Evolutionary conservation across 495 filamentous ascomycete genomes (phyloP), one percentile per base, ranked within the genome.

Genomic region (Rhizodiscina lignyota): DNA sequence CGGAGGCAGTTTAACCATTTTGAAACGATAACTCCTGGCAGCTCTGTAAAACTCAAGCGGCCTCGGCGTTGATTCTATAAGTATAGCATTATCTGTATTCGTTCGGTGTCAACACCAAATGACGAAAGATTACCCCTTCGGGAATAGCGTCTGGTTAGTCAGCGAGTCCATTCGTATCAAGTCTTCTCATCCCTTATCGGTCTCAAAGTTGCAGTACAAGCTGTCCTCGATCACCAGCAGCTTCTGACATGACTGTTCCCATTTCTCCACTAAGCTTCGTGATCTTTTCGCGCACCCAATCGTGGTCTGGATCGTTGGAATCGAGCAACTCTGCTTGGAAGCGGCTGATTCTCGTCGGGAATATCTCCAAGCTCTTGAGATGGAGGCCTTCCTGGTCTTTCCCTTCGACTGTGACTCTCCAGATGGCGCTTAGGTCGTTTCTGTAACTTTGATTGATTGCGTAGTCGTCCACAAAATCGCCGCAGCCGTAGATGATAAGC

Each of bases 391-490:
- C 21, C 18, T 19, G 10, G 3, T 24, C 1, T 23, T 15, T 45
- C 42, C 17, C 3, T 10, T 27, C 24, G 12, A 42, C 38, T 3
- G 21, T 33, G 11, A 62, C 51, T 38, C 53, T 52, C 56, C 59
- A 62, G n/a, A 61, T 26, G 30, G 48, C 59, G 11, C 56, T 49
- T 10, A 62, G 38, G 41, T 62, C 58, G 53, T 62, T 62, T 33
- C 58, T 37, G 48, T 34, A 62, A 21, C 45, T 41, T 19, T 27
- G 30, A 43, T 47, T 41, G n/a, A 59, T 2, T 2, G 44, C 48
- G 50, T 61, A 62, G 47, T 63, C 59, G 47, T 62, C 58, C 22
- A 62, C 57, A 39, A 61, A 62, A 42, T 62, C 58, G 1, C 59
- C 60, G 40, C 59, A 62, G 0, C 60, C 60, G 21, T 62, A 62